phyloP scores from a whole-genome alignment of 371 early-diverging fungal species.

The Zychaea mexicana region DNA sequence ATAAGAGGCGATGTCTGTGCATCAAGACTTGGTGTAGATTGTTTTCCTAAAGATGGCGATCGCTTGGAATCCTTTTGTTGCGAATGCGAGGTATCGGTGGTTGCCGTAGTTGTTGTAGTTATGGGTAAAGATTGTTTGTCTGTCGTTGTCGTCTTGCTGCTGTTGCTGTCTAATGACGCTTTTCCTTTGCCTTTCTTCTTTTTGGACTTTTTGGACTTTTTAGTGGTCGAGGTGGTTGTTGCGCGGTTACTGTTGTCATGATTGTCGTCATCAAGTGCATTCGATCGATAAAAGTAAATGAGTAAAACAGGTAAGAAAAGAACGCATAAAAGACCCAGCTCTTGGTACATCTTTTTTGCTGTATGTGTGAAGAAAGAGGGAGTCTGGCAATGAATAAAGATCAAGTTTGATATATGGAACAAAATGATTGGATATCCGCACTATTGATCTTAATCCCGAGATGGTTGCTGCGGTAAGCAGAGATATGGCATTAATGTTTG shows the following conservation, averaged over 20 bases:
- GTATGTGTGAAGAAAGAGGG: background rate
- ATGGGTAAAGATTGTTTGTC: background rate
- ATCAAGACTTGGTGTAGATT: too few species aligned
- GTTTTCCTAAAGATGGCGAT: too few species aligned
- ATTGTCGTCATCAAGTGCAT: background rate
- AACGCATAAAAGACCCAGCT: slow-evolving; percentile 21
- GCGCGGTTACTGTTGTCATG: too few species aligned
- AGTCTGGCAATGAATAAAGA: background rate
- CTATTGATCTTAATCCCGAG: too few species aligned
- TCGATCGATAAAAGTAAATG: slow-evolving; percentile 13
- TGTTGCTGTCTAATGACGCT: background rate
- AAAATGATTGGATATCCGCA: too few species aligned
- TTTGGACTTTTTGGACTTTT: slow-evolving; percentile 20
- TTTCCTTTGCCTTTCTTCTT: slow-evolving; percentile 10
- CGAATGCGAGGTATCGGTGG: too few species aligned
- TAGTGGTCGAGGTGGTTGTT: slow-evolving; percentile 15
- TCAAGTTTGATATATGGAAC: background rate
- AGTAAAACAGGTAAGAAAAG: slow-evolving; percentile 27
- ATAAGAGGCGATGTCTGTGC: too few species aligned
- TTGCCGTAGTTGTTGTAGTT: background rate
- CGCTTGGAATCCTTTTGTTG: too few species aligned
- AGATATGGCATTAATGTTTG: too few species aligned
- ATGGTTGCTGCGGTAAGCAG: too few species aligned
- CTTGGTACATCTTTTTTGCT: slow-evolving; percentile 15
- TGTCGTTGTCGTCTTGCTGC: background rate